Evolutionary conservation across 768 basidiomycete species (phyloP).

Genomic region (Naganishia antarctica): DNA sequence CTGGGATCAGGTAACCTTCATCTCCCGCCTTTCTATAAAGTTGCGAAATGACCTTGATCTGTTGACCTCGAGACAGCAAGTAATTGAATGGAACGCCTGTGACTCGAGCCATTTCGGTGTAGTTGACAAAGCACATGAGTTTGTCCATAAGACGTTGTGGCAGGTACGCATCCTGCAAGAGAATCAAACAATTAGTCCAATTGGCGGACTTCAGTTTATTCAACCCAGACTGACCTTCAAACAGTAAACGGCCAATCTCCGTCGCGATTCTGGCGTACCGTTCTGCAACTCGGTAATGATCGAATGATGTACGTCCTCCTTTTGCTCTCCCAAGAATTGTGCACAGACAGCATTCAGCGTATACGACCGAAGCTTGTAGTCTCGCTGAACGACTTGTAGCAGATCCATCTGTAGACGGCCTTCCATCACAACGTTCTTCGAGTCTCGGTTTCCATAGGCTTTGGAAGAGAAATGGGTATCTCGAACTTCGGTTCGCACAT

Average conservation of each 20-base stretch:
- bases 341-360: slow-evolving; percentile 97
- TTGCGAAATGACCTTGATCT: slow-evolving; percentile 97
- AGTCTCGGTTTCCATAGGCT: slow-evolving; percentile 93
- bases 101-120: slow-evolving; percentile 97
- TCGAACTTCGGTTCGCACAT: slow-evolving; percentile 70
- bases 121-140: slow-evolving; percentile 98
- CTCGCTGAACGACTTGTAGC: slow-evolving; percentile 95
- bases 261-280: slow-evolving; percentile 84
- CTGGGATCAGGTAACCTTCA: slow-evolving; percentile 82
- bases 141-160: slow-evolving; percentile 95
- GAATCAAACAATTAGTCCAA: too few relatives aligned
- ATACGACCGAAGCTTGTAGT: slow-evolving; percentile 94
- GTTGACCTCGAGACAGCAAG: slow-evolving; percentile 86
- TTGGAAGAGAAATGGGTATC: slow-evolving; percentile 97
- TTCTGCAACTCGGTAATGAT: slow-evolving; percentile 98
- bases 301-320: slow-evolving; percentile 97
- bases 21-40: slow-evolving; percentile 87
- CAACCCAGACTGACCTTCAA: slow-evolving; percentile 71
- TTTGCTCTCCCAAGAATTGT: slow-evolving; percentile 95
- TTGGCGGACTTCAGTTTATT: too few relatives aligned
- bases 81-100: slow-evolving; percentile 99
- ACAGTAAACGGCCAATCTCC: slow-evolving; percentile 94
- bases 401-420: slow-evolving; percentile 93
- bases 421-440: slow-evolving; percentile 83
- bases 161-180: slow-evolving; percentile 83